Evolutionary conservation across 495 filamentous ascomycete species (phyloP).

Genomic region (Aspergillus incahuasiensis): DNA sequence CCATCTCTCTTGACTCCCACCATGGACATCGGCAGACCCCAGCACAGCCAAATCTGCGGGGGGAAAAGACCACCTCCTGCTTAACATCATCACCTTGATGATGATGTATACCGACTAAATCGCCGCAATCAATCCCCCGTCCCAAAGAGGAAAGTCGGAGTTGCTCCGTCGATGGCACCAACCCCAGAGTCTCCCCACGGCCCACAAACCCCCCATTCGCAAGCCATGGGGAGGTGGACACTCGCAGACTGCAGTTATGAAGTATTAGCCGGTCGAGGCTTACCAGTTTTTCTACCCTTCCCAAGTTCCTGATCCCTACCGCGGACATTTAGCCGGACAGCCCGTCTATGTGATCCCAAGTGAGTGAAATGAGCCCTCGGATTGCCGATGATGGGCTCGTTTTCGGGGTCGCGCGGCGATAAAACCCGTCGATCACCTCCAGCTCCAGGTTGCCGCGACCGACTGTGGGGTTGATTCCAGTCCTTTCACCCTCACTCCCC

Average conservation of each 20-base stretch:
- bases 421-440: not conserved
- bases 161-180: not conserved
- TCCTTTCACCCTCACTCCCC: conserved; percentile 4
- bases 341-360: not conserved
- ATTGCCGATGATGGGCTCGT: not conserved
- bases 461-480: not conserved
- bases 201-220: not conserved
- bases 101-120: not conserved
- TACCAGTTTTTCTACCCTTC: not conserved
- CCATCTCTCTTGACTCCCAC: not conserved
- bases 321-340: not conserved
- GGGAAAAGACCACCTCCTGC: no score
- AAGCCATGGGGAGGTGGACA: not conserved
- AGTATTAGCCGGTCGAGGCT: not conserved
- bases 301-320: not conserved
- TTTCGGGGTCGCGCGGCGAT: not conserved
- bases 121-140: not conserved
- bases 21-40: not conserved
- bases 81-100: no score
- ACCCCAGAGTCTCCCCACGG: not conserved
- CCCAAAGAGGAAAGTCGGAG: conserved; percentile 6
- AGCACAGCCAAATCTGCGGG: not conserved
- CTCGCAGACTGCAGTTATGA: not conserved
- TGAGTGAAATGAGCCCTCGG: not conserved
- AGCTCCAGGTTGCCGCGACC: not conserved